Evolutionary conservation across 305 asterid species (phyloP), one percentile per base, ranked within the genome.

Genomic region (Plantago lanceolata): DNA sequence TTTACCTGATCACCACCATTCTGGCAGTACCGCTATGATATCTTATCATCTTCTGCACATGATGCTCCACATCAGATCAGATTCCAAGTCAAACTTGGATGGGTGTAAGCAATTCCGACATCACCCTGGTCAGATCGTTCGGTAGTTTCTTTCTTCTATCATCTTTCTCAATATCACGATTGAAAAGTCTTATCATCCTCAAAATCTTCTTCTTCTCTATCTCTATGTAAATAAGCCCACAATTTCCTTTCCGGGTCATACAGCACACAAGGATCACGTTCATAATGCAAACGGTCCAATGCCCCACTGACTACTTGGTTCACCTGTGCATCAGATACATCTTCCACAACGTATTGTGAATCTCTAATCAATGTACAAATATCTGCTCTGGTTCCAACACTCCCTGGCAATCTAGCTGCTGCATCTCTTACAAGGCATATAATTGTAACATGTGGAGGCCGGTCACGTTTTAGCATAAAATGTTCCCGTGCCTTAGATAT

Each of bases 351-450:
- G 54, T 85, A 93, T 75, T 93, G 99, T 2, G 99, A 93, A 71
- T 93, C 99, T 80, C 97, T 82, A 58, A 93, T 85, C 81, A 93
- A 77, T 35, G 96, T 87, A 65, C 96, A 93, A 24, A 93, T 97
- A 72, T 93, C 99, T 5, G 99, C 97, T 57, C 99, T 75, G 26
- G 99, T 93, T 71, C 99, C 99, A 63, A 90, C 90, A 79, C 88
- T 87, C 65, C 99, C 99, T 43, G 99, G 99, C 84, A 93, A 82
- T 77, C 99, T 79, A 19, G 99, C 84, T 43, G 99, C 99, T 15
- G 99, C 99, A 76, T 93, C 99, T 72, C 99, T 87, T 62, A 93
- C 99, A 44, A 93, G 94, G 75, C 99, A 93, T 14, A 93, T 94
- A 73, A 93, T 90, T 1, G 99, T 93, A 17, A 90, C 99, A 72